phyloP scores from a whole-genome alignment of 148 eudicot species.

The Fagopyrum tataricum region DNA sequence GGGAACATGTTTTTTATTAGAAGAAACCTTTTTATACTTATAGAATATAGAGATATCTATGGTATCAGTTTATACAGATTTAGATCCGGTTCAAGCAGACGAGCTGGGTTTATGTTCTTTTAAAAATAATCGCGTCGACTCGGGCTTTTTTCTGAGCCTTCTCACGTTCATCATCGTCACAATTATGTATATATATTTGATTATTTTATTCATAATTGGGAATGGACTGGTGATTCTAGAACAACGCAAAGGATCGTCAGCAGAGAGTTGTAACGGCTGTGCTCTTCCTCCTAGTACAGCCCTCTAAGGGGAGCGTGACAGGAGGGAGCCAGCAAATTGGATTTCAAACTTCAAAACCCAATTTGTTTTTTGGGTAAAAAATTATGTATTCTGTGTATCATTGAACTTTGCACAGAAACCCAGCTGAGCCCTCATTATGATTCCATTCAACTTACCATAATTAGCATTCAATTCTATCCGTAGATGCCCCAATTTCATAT shows the following conservation, averaged over 20 bases:
- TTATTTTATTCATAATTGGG: not conserved
- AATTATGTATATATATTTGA: no score
- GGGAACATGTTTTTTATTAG: no score
- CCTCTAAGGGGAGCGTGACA: not conserved
- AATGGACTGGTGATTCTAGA: not conserved
- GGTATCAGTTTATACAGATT: no score
- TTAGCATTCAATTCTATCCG: not conserved
- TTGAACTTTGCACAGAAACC: not conserved
- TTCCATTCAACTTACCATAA: not conserved
- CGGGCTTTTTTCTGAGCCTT: no score
- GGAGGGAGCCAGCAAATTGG: not conserved
- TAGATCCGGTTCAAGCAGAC: no score
- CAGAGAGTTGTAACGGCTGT: constrained; percentile 5
- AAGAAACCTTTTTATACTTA: no score
- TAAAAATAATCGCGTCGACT: no score
- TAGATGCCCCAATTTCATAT: not conserved
- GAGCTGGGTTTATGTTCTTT: no score
- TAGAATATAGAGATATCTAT: no score
- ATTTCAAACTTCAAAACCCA: not conserved
- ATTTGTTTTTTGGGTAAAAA: not conserved
- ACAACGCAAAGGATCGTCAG: not conserved
- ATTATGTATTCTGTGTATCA: not conserved
- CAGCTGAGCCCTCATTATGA: not conserved
- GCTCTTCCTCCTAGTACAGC: not conserved
- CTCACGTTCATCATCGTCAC: no score